Evolutionary conservation across 352 stramenopile genomes (phyloP).

Genomic region (Phytophthora sojae): DNA sequence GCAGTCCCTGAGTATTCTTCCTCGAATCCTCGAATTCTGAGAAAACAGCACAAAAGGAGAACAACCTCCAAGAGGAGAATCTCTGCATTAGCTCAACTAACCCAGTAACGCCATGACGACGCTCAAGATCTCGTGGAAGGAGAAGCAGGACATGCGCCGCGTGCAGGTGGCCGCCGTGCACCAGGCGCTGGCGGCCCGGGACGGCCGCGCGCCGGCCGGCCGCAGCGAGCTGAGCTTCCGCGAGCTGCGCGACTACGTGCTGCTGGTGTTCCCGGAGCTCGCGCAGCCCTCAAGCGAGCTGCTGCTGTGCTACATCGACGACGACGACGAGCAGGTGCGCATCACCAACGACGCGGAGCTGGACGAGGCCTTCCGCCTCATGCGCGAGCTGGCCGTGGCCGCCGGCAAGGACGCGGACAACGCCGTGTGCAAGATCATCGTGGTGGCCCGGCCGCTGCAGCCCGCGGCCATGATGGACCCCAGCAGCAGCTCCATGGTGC

Average conservation of each 20-base stretch:
- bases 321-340: constrained; percentile 84
- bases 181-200: constrained; percentile 56
- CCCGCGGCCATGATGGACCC: constrained; percentile 18
- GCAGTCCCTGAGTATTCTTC: background rate
- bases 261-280: constrained; percentile 73
- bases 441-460: constrained; percentile 46
- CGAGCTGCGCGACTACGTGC: constrained; percentile 74
- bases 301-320: constrained; percentile 85
- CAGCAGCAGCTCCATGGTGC: constrained; percentile 36
- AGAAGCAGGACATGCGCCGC: constrained; percentile 87
- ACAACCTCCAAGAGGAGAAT: no score
- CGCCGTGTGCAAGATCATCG: constrained; percentile 77
- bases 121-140: constrained; percentile 86
- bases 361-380: constrained; percentile 78
- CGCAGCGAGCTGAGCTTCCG: constrained; percentile 53
- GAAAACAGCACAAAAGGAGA: constrained; percentile 4
- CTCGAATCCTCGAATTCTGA: constrained; percentile 11
- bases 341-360: constrained; percentile 87
- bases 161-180: constrained; percentile 78
- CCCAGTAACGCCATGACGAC: constrained; percentile 61
- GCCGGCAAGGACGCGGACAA: constrained; percentile 48
- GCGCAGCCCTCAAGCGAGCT: constrained; percentile 43
- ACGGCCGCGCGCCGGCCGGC: constrained; percentile 47
- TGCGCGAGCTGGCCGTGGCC: constrained; percentile 67
- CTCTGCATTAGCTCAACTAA: no score